Evolutionary conservation across 2,329 filamentous ascomycete species (phyloP), one percentile per base, ranked within the genome.

Genomic region (Emergomyces orientalis): DNA sequence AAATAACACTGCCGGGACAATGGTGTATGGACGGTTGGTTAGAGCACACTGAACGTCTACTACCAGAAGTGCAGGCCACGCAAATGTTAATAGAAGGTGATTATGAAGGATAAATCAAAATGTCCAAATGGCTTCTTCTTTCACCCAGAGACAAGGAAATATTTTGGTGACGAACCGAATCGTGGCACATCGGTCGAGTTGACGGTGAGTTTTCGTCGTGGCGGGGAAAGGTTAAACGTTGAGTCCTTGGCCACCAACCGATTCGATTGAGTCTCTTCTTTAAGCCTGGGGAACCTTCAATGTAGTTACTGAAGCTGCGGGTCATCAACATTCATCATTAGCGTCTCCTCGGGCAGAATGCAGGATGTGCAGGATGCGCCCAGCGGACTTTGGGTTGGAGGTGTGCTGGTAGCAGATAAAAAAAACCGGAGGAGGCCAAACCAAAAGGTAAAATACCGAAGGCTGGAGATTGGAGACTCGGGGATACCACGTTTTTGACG

Each of bases 141-240:
- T 22, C 34, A 52, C 59, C 25, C 30, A 60, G 45, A 34, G 59
- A 51, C 43, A 52, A 52, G 32, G 34, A 22, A 56, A 56, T 43
- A 37, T 41, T 55, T 55, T 13, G 60, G 60, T 37, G 49, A 45
- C 34, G 49, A 45, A 43, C 22, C 60, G 39, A 54, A 56, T 55
- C 25, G 51, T 61, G 49, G 51, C 19, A 61, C 60, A 61, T 61
- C 51, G 27, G 51, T 61, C 49, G 49, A 56, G 34, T 52, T 25
- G 32, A 22, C 2, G 19, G 41, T 2, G 27, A 25, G 39, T 32
- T 32, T 25, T 45, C 11, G 56, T 45, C 13, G 41, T 59, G 41
- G 55, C 13, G n/a, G n/a, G n/a, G 3, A 9, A 22, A 30, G 41
- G 41, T 7, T 45, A 25, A 30, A 59, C 9, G 27, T 59, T 41